phyloP scores from a whole-genome alignment of 177 flowering plant species.

The Vitis hybrid region DNA sequence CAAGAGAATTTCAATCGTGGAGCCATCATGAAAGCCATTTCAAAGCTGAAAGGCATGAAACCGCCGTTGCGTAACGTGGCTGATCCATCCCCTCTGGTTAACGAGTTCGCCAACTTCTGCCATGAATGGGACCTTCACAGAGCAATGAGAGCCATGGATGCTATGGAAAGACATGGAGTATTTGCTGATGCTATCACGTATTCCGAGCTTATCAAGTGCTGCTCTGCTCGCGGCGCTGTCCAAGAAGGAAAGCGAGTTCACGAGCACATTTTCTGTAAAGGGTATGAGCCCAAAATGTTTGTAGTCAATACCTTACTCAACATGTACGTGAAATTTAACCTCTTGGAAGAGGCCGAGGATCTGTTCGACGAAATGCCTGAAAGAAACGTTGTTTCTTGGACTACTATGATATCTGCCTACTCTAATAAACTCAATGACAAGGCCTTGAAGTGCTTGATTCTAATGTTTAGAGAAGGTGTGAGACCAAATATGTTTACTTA shows the following conservation, averaged over 20 bases:
- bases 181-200: slow-evolving; percentile 57
- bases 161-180: slow-evolving; percentile 41
- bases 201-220: slow-evolving; percentile 64
- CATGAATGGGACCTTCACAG: slow-evolving; percentile 50
- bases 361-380: slow-evolving; percentile 68
- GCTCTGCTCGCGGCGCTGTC: slow-evolving; percentile 42
- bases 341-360: slow-evolving; percentile 44
- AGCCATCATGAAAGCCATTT: background rate
- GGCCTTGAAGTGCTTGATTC: slow-evolving; percentile 44
- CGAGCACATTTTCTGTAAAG: slow-evolving; percentile 49
- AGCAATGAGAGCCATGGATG: slow-evolving; percentile 48
- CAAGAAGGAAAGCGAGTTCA: slow-evolving; percentile 45
- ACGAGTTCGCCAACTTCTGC: slow-evolving; percentile 54
- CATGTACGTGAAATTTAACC: slow-evolving; percentile 56
- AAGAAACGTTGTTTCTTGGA: slow-evolving; percentile 73
- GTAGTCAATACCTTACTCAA: slow-evolving; percentile 45
- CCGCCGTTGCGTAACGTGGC: background rate
- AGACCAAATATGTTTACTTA: slow-evolving; percentile 69
- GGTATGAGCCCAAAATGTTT: slow-evolving; percentile 52
- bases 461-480: slow-evolving; percentile 65
- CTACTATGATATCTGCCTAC: slow-evolving; percentile 68
- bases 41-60: slow-evolving; percentile 3
- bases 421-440: slow-evolving; percentile 26
- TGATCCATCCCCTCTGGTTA: slow-evolving; percentile 20
- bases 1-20: background rate